Evolutionary conservation across 352 stramenopile species (phyloP), one percentile per base, ranked within the genome.

Genomic region (Globisporangium middletonii): DNA sequence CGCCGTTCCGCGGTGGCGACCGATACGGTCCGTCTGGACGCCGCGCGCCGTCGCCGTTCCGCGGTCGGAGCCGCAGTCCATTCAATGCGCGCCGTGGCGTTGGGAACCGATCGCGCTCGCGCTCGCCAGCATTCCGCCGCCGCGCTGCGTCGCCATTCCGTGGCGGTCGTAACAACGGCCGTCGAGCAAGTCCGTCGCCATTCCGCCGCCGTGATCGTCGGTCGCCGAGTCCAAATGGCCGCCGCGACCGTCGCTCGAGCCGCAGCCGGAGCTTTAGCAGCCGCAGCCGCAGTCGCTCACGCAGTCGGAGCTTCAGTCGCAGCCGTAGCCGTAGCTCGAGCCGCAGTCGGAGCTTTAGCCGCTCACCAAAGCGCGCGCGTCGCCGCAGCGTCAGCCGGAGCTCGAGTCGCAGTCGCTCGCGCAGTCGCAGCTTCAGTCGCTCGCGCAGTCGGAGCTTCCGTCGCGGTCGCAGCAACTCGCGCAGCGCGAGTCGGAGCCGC

Each of bases 51-150:
- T 89, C 81, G 11, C 72, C 75, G 4, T 86, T 82, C 49, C 75
- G 85, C 19, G 76, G 73, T 0, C 61, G 73, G 1, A 81, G 70
- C 46, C 69, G 66, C 45, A 83, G 77, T 63, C 72, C 66, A 50
- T 19, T 48, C n/a, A 68, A 64, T 5, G 59, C 59, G 19, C 70
- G 72, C 16, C 53, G 57, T 4, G 50, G 59, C 12, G 11, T 30
- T 13, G 37, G 15, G n/a, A 12, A 27, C 19, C 53, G 70, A 1
- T 72, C 72, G 7, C 62, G 72, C 26, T 79, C 63, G 19, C 67
- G 70, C 12, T 86, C 75, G 18, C 72, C 76, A 1, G 59, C 26
- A 2, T 73, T 72, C 38, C 70, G 75, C 50, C 71, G 77, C 23
- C 75, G 77, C 16, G 68, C 41, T 3, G 37, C 67, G 7, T 77